Conservation (phyloP, 164 flowering plant genomes). For the Santalum album region DNA sequence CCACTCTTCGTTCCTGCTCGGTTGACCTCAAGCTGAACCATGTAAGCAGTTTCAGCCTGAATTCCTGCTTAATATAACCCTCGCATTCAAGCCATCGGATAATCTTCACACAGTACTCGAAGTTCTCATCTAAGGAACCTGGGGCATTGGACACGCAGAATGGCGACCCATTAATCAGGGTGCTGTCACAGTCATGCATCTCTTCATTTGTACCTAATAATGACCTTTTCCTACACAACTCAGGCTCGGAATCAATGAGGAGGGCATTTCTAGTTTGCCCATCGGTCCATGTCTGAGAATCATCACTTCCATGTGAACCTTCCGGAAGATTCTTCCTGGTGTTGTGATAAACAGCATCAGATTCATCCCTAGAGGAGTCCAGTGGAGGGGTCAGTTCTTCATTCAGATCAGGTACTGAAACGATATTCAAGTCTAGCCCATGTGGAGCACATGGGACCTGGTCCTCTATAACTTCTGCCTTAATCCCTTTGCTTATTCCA, state of each 20-base stretch:
- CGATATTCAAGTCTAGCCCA: conserved; percentile 78
- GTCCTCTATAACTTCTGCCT: conserved; percentile 28
- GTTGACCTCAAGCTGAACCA: conserved; percentile 95
- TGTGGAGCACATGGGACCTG: conserved; percentile 35
- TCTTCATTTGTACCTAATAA: too few species aligned
- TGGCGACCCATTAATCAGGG: conserved; percentile 68
- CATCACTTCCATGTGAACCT: too few species aligned
- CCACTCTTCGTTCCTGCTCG: conserved; percentile 83
- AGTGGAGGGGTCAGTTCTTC: conserved; percentile 73
- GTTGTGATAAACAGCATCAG: conserved; percentile 48
- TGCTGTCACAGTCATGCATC: too few species aligned
- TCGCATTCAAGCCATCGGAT: conserved; percentile 81
- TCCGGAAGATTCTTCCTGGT: conserved; percentile 37
- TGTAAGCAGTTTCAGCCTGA: conserved; percentile 78
- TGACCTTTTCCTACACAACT: too few species aligned
- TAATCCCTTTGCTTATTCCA: conserved; percentile 23
- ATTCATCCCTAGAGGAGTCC: conserved; percentile 66
- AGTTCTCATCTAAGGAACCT: conserved; percentile 51
- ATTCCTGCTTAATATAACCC: conserved; percentile 73
- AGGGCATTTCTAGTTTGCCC: too few species aligned
- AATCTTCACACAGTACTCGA: conserved; percentile 84
- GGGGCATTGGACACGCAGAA: conserved; percentile 27
- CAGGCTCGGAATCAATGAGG: too few species aligned
- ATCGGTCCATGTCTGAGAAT: too few species aligned
- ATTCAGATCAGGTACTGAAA: conserved; percentile 85